Conservation (phyloP, 2,329 filamentous ascomycete species). For the Septoria linicola region DNA sequence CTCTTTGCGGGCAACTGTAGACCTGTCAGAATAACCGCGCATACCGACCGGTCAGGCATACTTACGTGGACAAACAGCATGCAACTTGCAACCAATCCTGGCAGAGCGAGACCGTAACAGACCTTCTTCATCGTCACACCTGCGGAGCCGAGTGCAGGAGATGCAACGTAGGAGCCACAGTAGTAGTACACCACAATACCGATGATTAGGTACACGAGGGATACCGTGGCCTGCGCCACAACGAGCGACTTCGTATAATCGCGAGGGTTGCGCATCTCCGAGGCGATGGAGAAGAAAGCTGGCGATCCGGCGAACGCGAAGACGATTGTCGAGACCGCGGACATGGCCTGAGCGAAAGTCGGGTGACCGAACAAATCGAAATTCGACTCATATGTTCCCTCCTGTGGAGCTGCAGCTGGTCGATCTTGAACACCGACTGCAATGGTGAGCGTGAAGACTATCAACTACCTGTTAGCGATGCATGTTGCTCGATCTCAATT, state of each 20-base stretch:
- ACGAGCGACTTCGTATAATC: constrained; percentile 39
- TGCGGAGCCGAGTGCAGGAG: constrained; percentile 50
- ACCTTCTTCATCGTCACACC: constrained; percentile 47
- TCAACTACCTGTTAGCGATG: background rate
- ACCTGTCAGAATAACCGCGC: background rate
- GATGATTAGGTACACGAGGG: constrained; percentile 40
- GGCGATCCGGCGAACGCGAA: constrained; percentile 44
- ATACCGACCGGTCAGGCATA: background rate
- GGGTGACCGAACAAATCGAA: constrained; percentile 32
- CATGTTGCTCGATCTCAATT: background rate
- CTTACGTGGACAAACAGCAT: constrained; percentile 33
- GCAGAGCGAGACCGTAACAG: constrained; percentile 43
- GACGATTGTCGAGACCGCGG: constrained; percentile 55
- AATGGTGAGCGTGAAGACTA: constrained; percentile 37
- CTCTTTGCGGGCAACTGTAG: constrained; percentile 30
- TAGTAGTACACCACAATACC: constrained; percentile 49
- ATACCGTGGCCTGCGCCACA: constrained; percentile 29
- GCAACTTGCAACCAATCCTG: constrained; percentile 30
- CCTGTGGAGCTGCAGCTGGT: constrained; percentile 37
- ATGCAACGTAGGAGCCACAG: constrained; percentile 50
- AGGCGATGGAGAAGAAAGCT: constrained; percentile 42
- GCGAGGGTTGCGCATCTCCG: constrained; percentile 42
- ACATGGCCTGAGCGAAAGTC: constrained; percentile 55
- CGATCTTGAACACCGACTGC: constrained; percentile 39
- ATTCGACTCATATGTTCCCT: constrained; percentile 33